A percentile compares a stretch with the other conserved stretches of the same genome.
These are phyloP conservation scores for Pichia sp. DNA, from an alignment of 1,139 yeast genomes.

Conservation along the genomic window DNA sequence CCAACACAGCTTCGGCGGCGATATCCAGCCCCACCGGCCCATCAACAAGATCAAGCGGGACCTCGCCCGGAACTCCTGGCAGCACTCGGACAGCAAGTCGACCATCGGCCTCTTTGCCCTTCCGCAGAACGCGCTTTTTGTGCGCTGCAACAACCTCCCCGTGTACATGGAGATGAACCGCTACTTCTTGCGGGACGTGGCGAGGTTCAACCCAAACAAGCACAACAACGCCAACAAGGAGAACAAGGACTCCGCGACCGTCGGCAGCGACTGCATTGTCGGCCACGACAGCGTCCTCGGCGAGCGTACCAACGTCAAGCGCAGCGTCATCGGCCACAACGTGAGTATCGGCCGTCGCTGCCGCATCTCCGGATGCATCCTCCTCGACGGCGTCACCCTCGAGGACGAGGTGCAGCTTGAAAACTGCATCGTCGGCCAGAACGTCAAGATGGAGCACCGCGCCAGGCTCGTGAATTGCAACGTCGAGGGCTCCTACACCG, in stretches of 20 bases:
- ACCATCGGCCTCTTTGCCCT: slow-evolving; percentile 61
- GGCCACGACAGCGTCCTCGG: slow-evolving; percentile 32
- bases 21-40: slow-evolving; percentile 37
- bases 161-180: slow-evolving; percentile 93
- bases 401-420: slow-evolving; percentile 82
- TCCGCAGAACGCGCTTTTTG: slow-evolving; percentile 63
- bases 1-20: slow-evolving; percentile 31
- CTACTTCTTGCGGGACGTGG: slow-evolving; percentile 56
- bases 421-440: slow-evolving; percentile 79
- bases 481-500: slow-evolving; percentile 74
- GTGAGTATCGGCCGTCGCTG: slow-evolving; percentile 82
- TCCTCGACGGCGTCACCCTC: slow-evolving; percentile 64
- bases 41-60: slow-evolving; percentile 75
- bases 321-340: slow-evolving; percentile 72
- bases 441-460: slow-evolving; percentile 56
- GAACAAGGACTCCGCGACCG: slow-evolving; percentile 63
- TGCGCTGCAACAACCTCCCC: slow-evolving; percentile 71
- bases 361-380: slow-evolving; percentile 79
- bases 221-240: slow-evolving; percentile 37
- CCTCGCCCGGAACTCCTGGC: slow-evolving; percentile 89
- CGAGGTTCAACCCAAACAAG: slow-evolving; percentile 31
- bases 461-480: slow-evolving; percentile 69
- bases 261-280: slow-evolving; percentile 77
- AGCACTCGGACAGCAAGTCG: slow-evolving; percentile 56
- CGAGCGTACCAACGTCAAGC: slow-evolving; percentile 72